phyloP scores from a whole-genome alignment of 345 rosid species.

The Camelina sativa region DNA sequence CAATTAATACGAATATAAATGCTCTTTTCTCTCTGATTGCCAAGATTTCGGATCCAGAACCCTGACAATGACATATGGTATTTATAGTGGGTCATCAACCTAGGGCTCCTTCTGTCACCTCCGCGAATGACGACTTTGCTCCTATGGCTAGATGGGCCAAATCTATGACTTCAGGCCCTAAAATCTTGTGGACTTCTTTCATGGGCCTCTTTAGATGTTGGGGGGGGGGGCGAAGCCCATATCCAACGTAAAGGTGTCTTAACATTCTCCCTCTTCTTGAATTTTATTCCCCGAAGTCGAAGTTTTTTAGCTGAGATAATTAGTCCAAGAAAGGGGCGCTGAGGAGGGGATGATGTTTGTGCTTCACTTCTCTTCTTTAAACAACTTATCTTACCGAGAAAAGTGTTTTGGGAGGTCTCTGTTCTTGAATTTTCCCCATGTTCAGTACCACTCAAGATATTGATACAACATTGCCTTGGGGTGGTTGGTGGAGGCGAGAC shows the following conservation, averaged over 20 bases:
- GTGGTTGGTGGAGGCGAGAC: background rate
- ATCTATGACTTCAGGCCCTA: too few relatives aligned
- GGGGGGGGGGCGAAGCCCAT: too few relatives aligned
- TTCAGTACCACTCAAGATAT: background rate
- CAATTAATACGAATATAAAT: too few relatives aligned
- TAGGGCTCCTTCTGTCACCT: too few relatives aligned
- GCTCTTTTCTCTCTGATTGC: too few relatives aligned
- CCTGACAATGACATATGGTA: too few relatives aligned
- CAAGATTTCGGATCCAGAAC: too few relatives aligned
- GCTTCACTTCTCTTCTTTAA: background rate
- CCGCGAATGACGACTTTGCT: too few relatives aligned
- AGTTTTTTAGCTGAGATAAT: constrained; percentile 55
- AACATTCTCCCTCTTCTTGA: constrained; percentile 40
- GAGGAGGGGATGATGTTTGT: background rate
- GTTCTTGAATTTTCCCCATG: constrained; percentile 1
- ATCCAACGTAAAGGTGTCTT: constrained; percentile 49
- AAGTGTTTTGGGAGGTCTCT: background rate
- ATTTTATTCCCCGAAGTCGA: constrained; percentile 46
- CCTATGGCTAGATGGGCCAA: too few relatives aligned
- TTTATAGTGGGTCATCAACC: too few relatives aligned
- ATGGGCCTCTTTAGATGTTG: too few relatives aligned
- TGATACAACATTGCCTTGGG: background rate
- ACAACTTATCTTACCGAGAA: background rate
- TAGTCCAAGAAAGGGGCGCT: constrained; percentile 34
- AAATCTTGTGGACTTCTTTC: too few relatives aligned